These are phyloP conservation scores for Alternaria triticimaculans DNA, from an alignment of 2,329 filamentous ascomycete species.

Conservation along the genomic window DNA sequence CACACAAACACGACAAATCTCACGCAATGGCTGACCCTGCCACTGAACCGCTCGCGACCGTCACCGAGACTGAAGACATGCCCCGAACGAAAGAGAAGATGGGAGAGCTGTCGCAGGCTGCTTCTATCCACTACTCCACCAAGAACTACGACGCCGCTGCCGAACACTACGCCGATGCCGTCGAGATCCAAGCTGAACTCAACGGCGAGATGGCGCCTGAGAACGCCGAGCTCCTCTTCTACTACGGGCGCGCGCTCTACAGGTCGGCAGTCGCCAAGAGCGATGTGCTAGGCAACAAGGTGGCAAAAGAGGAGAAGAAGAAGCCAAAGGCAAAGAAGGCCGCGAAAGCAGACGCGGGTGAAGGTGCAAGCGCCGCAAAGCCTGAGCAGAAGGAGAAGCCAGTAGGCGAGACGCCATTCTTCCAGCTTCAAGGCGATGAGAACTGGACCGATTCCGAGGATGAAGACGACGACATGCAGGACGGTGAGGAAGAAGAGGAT, in stretches of 20 bases:
- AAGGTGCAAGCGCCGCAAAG: slow-evolving; percentile 39
- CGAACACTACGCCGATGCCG: slow-evolving; percentile 86
- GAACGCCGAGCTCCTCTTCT: slow-evolving; percentile 92
- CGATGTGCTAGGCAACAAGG: slow-evolving; percentile 87
- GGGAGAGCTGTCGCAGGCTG: slow-evolving; percentile 79
- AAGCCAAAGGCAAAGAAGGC: slow-evolving; percentile 59
- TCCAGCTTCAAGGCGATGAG: slow-evolving; percentile 93
- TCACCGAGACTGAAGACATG: slow-evolving; percentile 31
- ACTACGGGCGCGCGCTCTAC: slow-evolving; percentile 92
- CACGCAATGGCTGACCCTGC: slow-evolving; percentile 35
- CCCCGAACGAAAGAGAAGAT: slow-evolving; percentile 66
- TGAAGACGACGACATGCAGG: slow-evolving; percentile 67
- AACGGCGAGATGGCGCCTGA: slow-evolving; percentile 90
- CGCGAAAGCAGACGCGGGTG: slow-evolving; percentile 47
- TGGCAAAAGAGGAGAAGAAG: slow-evolving; percentile 64
- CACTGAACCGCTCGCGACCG: slow-evolving; percentile 25
- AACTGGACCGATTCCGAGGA: slow-evolving; percentile 82
- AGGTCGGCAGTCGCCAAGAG: slow-evolving; percentile 93
- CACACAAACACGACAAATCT: background rate
- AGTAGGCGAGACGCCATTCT: slow-evolving; percentile 74
- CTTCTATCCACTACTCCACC: slow-evolving; percentile 82
- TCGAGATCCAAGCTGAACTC: slow-evolving; percentile 86
- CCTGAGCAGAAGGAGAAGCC: slow-evolving; percentile 54
- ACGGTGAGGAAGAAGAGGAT: slow-evolving; percentile 57
- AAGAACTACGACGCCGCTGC: slow-evolving; percentile 87